A percentile compares a stretch with the other conserved stretches of the same genome.
Conservation (phyloP, 257 asterid species). For the Plantago elongata region DNA sequence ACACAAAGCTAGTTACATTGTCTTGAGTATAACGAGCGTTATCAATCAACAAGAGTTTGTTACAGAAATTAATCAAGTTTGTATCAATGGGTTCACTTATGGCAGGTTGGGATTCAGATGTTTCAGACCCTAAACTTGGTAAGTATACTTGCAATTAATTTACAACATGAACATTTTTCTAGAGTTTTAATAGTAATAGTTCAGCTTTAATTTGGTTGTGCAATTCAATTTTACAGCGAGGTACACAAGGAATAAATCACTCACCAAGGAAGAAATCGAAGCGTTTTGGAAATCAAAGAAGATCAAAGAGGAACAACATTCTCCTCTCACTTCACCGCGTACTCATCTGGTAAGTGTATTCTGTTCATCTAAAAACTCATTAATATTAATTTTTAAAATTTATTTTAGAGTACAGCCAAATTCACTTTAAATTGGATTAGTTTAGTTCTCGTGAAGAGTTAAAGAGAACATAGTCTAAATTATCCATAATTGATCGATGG, state of each 20-base stretch:
- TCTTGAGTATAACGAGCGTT: too few species aligned
- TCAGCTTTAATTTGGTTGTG: background rate
- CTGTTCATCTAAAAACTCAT: too few species aligned
- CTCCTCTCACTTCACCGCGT: slow-evolving; percentile 52
- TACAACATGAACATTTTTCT: background rate
- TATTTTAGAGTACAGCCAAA: too few species aligned
- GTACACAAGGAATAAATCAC: slow-evolving; percentile 50
- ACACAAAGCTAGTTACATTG: too few species aligned
- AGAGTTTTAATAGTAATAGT: background rate
- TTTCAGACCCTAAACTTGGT: slow-evolving; percentile 54
- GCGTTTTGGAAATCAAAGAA: slow-evolving; percentile 71
- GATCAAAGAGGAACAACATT: slow-evolving; percentile 50
- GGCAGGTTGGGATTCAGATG: slow-evolving; percentile 83
- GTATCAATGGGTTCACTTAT: slow-evolving; percentile 80
- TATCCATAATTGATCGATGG: too few species aligned
- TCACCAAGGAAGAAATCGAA: slow-evolving; percentile 65
- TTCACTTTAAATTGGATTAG: too few species aligned
- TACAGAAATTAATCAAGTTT: too few species aligned
- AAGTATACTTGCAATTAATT: too few species aligned
- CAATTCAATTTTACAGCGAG: slow-evolving; percentile 19
- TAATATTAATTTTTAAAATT: too few species aligned
- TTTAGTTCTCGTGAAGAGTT: too few species aligned
- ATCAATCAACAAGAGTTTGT: too few species aligned
- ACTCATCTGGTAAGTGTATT: slow-evolving; percentile 23
- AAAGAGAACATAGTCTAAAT: too few species aligned